Evolutionary conservation across 2,329 filamentous ascomycete genomes (phyloP).

Genomic region (Verticillium alfalfae): DNA sequence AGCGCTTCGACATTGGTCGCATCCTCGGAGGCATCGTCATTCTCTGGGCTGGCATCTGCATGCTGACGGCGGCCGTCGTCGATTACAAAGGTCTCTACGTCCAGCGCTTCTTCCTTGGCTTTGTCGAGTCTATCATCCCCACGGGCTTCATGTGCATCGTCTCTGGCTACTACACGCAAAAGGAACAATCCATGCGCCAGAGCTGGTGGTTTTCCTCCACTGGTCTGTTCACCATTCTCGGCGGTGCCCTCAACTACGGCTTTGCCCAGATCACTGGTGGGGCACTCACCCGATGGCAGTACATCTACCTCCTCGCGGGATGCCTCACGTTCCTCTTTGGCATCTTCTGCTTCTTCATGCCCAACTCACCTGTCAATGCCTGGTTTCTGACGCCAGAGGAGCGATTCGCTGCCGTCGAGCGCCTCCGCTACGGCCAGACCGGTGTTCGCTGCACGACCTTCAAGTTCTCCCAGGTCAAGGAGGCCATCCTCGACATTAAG

Average conservation of each 20-base stretch:
- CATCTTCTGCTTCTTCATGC: conserved; percentile 57
- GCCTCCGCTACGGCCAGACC: conserved; percentile 56
- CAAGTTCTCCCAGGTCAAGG: conserved; percentile 52
- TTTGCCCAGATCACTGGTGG: conserved; percentile 58
- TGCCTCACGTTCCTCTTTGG: conserved; percentile 60
- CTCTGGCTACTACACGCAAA: conserved; percentile 57
- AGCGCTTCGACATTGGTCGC: conserved; percentile 60
- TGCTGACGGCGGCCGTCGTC: conserved; percentile 62
- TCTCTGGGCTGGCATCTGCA: conserved; percentile 62
- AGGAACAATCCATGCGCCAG: conserved; percentile 59
- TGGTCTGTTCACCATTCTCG: conserved; percentile 57
- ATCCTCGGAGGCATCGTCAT: conserved; percentile 60
- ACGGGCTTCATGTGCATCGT: conserved; percentile 63
- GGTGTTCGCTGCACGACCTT: conserved; percentile 57
- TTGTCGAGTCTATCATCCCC: conserved; percentile 60
- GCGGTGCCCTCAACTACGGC: conserved; percentile 60
- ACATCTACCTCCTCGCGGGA: conserved; percentile 64
- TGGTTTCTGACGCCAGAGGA: conserved; percentile 65
- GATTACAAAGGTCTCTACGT: conserved; percentile 58
- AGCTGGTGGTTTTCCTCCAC: conserved; percentile 61
- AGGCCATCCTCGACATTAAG: conserved; percentile 54
- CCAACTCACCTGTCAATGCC: conserved; percentile 59
- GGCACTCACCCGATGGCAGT: conserved; percentile 58
- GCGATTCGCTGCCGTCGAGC: conserved; percentile 57
- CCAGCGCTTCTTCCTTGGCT: conserved; percentile 60